A percentile compares a stretch with the other conserved stretches of the same genome.
These are phyloP conservation scores for Prillingera fragicola DNA, from an alignment of 1,284 basidiomycete genomes.

Conservation along the genomic window DNA sequence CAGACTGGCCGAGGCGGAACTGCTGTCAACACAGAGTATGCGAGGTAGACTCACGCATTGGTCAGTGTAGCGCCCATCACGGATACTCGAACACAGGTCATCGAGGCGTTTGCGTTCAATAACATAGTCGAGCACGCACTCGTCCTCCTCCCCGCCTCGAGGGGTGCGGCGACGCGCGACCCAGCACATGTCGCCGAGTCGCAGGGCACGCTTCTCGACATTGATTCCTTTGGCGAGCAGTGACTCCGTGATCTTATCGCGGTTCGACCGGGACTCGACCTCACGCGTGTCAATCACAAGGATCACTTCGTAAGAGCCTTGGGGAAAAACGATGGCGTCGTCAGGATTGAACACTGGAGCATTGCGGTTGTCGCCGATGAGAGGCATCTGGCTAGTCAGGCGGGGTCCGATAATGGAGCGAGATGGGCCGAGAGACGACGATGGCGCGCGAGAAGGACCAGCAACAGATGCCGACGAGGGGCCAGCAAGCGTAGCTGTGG, in stretches of 20 bases:
- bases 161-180: constrained; percentile 49
- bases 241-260: constrained; percentile 43
- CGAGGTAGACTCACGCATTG: constrained; percentile 51
- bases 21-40: constrained; percentile 21
- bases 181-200: constrained; percentile 57
- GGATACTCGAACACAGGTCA: constrained; percentile 52
- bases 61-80: constrained; percentile 54
- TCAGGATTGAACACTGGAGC: constrained; percentile 28
- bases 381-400: constrained; percentile 29
- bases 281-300: constrained; percentile 56
- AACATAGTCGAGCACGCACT: constrained; percentile 55
- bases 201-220: constrained; percentile 51
- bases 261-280: constrained; percentile 44
- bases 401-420: constrained; percentile 24
- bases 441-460: neutral
- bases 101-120: constrained; percentile 56
- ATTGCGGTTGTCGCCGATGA: constrained; percentile 12
- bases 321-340: constrained; percentile 47
- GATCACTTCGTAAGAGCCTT: constrained; percentile 52
- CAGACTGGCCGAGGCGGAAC: constrained; percentile 52
- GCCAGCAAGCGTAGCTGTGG: too few species aligned
- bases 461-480: neutral
- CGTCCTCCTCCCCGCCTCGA: constrained; percentile 42
- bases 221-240: constrained; percentile 45
- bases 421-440: neutral